Percentiles rank a stretch among this genome's conserved stretches.
Conservation (phyloP, 305 asterid genomes). For the Fraxinus nigra region DNA sequence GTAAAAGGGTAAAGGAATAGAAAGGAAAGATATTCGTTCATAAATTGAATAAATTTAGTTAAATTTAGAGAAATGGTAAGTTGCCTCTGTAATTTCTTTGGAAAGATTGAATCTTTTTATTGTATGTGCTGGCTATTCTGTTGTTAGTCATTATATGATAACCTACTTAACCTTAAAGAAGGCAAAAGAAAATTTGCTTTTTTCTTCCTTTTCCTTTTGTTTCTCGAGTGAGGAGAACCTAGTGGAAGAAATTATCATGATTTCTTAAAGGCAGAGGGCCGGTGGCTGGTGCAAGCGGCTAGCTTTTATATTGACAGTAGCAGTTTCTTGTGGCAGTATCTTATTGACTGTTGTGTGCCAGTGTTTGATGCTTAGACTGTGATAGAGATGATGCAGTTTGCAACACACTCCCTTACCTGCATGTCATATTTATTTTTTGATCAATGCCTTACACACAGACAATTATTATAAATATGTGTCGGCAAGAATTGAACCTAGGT, state of each 20-base stretch:
- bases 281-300: neutral
- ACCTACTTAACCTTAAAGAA: neutral
- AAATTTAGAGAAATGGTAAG: neutral
- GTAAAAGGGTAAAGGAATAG: neutral
- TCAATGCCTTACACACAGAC: neutral
- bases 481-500: neutral
- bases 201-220: neutral
- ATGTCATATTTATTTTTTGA: neutral
- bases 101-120: slow-evolving; percentile 7
- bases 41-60: slow-evolving; percentile 19
- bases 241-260: slow-evolving; percentile 6
- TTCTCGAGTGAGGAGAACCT: slow-evolving; percentile 1
- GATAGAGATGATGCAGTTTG: neutral
- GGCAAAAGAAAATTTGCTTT: neutral
- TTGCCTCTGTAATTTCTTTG: neutral
- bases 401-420: neutral
- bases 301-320: slow-evolving; percentile 14
- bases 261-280: neutral
- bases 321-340: slow-evolving; percentile 3
- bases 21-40: slow-evolving; percentile 21
- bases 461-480: neutral
- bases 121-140: neutral
- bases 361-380: slow-evolving; percentile 9
- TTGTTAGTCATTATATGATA: neutral
- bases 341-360: neutral